Base-by-base conservation (phyloP, 176 grass and related monocot species). In the Bromus sterilis region DNA sequence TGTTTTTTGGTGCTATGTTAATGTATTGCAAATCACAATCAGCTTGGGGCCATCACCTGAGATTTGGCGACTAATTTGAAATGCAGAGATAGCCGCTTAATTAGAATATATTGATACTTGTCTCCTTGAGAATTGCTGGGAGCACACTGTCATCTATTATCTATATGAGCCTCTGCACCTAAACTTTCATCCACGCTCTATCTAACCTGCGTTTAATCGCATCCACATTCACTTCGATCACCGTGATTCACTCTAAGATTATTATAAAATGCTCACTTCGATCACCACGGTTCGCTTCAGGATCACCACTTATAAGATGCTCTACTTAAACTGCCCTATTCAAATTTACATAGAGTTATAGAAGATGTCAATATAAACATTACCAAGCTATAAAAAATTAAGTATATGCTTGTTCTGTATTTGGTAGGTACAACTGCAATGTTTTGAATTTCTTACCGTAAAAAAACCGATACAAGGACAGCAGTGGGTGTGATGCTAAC, bases 1-100 rank as follows among this genome's bases (percentile, higher is more conserved):
- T 82, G 78, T 89, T 86, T 77, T 26, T 72, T 89, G 5, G 55
- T 85, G 82, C 33, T 62, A 85, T 82, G 71, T 65, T 82, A 73
- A 73, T 49, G 42, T 78, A 73, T 85, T 82, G 64, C 63, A 72
- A 82, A 77, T 86, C 88, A 40, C 82, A 82, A 86, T 89, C 78
- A 74, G 73, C 73, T 78, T 76, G 77, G 76, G 78, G 55, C 63
- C 83, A 77, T 84, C 25, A 77, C 78, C 78, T 86, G 65, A 82
- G 88, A 78, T 71, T 48, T 37, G 58, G 31, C 58, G 83, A 71
- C 56, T n/a, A n/a, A n/a, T 74, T 86, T 85, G 64, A 86, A 78
- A 72, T 63, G 40, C 15, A 12, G 31, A 21, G 7, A 18, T 33
- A 44, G 39, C 14, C n/a, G 30, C 35, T 56, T 83, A n/a, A n/a